phyloP scores from a whole-genome alignment of 768 basidiomycete genomes.

The Tulasnella sp. region DNA sequence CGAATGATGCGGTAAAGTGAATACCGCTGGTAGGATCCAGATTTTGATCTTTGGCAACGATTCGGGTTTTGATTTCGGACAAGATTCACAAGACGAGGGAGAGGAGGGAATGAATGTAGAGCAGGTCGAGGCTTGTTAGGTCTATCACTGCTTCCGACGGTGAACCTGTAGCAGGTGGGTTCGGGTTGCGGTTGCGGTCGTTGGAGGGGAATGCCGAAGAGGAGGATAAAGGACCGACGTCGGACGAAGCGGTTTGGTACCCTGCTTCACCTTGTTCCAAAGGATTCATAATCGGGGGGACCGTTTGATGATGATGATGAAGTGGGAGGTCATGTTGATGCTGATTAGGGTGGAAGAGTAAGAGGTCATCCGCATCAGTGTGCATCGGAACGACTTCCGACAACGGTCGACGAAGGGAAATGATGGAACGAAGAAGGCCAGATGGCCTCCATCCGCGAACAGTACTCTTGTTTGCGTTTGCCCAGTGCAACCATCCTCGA shows the following conservation, averaged over 20 bases:
- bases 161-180: neutral
- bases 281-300: neutral
- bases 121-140: neutral
- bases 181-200: neutral
- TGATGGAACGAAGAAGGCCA: neutral
- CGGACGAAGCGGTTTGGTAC: neutral
- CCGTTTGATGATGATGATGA: too few relatives aligned
- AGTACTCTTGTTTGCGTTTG: neutral
- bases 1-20: neutral
- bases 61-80: neutral
- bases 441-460: neutral
- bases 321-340: neutral
- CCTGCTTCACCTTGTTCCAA: neutral
- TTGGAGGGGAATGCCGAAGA: neutral
- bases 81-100: constrained; percentile 12
- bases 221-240: neutral
- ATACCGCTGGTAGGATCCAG: neutral
- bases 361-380: neutral
- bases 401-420: neutral
- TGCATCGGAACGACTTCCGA: neutral
- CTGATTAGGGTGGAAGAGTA: neutral
- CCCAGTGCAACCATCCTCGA: neutral
- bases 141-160: neutral
- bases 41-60: neutral
- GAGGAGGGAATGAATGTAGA: constrained; percentile 7